Conservation (phyloP, 2,329 filamentous ascomycete species). For the Trichoderma aggressivum region DNA sequence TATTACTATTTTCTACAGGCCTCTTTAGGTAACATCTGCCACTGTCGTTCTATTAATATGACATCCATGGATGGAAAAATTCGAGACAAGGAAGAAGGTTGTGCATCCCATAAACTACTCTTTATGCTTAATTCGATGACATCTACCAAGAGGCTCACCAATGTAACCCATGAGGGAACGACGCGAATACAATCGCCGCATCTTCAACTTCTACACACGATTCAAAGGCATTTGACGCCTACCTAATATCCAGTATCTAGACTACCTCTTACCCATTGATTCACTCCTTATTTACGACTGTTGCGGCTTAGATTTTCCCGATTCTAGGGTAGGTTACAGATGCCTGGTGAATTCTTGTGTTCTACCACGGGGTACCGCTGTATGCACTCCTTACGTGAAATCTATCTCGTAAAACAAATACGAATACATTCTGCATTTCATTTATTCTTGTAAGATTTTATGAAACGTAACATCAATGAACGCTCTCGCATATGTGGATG, state of each 20-base stretch:
- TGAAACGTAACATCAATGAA: neutral
- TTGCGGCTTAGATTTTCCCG: neutral
- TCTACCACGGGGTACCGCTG: neutral
- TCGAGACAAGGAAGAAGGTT: neutral
- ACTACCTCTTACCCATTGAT: neutral
- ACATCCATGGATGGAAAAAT: too few relatives aligned
- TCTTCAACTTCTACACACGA: neutral
- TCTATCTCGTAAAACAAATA: neutral
- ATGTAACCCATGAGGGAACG: neutral
- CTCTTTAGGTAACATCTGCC: neutral
- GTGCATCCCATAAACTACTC: neutral
- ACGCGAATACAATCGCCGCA: fast-evolving
- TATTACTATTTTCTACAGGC: neutral
- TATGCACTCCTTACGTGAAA: neutral
- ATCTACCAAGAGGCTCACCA: neutral
- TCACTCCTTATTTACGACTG: neutral
- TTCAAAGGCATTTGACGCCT: neutral
- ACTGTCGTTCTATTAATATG: neutral
- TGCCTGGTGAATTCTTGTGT: neutral
- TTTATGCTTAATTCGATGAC: neutral
- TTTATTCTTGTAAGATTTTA: neutral
- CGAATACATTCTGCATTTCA: neutral
- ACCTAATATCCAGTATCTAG: neutral
- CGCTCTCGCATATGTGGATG: neutral
- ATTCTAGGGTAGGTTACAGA: neutral